Percentiles rank a stretch among this genome's conserved stretches.
Evolutionary conservation across 2,329 filamentous ascomycete species (phyloP).

Genomic region (Pestalotiopsis sp.): DNA sequence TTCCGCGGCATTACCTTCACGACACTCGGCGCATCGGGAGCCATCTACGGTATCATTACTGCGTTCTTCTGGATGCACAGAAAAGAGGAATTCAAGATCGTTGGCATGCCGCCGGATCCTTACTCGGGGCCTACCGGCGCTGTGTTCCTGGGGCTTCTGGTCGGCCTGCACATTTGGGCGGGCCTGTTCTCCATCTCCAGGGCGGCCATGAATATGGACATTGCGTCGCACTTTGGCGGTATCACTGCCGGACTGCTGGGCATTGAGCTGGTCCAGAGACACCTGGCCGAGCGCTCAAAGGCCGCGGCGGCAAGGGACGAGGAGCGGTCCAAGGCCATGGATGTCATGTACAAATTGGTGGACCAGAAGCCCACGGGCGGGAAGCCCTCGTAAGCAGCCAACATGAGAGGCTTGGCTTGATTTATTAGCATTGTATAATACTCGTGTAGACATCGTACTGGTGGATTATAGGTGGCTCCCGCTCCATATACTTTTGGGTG

Average conservation of each 20-base stretch:
- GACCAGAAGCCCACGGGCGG: not conserved
- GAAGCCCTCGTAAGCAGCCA: not conserved
- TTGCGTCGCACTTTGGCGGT: conserved; percentile 57
- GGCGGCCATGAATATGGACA: conserved; percentile 47
- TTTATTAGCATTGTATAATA: not conserved
- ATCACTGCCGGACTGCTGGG: conserved; percentile 50
- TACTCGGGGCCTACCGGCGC: conserved; percentile 56
- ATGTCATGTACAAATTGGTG: conserved; percentile 21
- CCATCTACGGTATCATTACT: conserved; percentile 61
- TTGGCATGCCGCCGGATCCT: conserved; percentile 59
- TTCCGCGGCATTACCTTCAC: conserved; percentile 48
- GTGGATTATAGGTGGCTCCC: not conserved
- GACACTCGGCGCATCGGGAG: conserved; percentile 69
- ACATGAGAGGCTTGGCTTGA: not conserved
- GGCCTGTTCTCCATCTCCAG: conserved; percentile 45
- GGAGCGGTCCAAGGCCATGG: conserved; percentile 26
- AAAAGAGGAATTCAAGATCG: conserved; percentile 58
- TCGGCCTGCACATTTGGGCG: conserved; percentile 51
- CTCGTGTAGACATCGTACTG: not conserved
- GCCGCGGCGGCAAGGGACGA: conserved; percentile 23
- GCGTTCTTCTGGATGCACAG: conserved; percentile 65
- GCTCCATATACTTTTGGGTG: not conserved
- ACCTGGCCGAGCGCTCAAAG: conserved; percentile 29
- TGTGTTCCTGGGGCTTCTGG: conserved; percentile 53
- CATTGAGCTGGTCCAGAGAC: conserved; percentile 36